A percentile compares a stretch with the other conserved stretches of the same genome.
These are phyloP conservation scores for Fraxinus sp. DNA, from an alignment of 305 asterid genomes.

Conservation along the genomic window DNA sequence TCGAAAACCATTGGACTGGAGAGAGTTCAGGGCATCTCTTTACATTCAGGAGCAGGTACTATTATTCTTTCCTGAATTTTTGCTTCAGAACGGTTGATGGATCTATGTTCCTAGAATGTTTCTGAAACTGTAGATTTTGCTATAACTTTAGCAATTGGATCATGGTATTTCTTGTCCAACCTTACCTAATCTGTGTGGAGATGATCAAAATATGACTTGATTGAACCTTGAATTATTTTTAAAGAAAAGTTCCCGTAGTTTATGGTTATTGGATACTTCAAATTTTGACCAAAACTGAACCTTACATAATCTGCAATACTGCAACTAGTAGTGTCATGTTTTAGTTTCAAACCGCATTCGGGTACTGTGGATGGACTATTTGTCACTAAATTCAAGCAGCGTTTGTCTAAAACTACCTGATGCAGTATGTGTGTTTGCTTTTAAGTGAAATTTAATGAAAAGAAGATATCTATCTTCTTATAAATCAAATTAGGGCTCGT, in stretches of 20 bases:
- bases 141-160: background rate
- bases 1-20: slow-evolving; percentile 79
- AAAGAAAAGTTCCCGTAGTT: background rate
- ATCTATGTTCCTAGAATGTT: background rate
- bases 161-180: background rate
- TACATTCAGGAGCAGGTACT: slow-evolving; percentile 81
- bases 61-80: slow-evolving; percentile 1
- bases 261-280: background rate
- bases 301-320: background rate
- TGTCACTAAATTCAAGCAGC: background rate
- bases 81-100: background rate
- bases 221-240: background rate
- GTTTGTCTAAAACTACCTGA: background rate
- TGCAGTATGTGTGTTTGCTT: background rate
- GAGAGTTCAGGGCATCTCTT: slow-evolving; percentile 91
- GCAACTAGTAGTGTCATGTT: background rate
- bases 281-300: background rate
- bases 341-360: background rate
- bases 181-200: background rate
- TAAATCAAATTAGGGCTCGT: background rate
- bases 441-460: background rate
- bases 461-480: background rate
- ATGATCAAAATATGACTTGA: background rate
- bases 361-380: background rate
- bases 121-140: background rate